Evolutionary conservation across 176 grass and related monocot genomes (phyloP), one percentile per base, ranked within the genome.

Genomic region (Eleusine indica): DNA sequence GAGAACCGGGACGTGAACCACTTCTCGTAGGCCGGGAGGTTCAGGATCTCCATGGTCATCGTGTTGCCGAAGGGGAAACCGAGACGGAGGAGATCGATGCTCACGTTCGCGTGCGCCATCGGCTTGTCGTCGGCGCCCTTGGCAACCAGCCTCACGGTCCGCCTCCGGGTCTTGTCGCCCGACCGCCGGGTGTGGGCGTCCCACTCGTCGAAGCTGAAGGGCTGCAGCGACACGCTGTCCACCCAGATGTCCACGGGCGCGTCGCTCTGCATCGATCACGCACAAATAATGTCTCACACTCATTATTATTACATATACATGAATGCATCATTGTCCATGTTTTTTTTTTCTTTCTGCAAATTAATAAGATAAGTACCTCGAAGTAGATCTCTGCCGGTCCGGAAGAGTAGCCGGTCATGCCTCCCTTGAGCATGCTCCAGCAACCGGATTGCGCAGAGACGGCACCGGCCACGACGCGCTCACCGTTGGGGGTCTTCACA

Each of bases 381-480:
- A 98, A 95, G 86, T 49, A 90, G 75, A 98, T 74, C 73, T 90
- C 80, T 28, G 68, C 89, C 43, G 46, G 49, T 0, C 93, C 96
- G 4, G 93, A 77, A 21, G 85, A 58, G 25, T 85, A 85, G 35
- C 86, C 30, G 19, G 96, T 98, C 52, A 93, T 82, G 3, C 96
- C 93, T 15, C 96, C 91, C 88, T 98, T 98, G 68, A 98, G 87
- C 93, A 98, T 95, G 75, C 80, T 87, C 93, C 91, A 98, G 53
- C 96, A 98, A 4, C 89, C 86, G 22, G 87, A 88, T 12, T 79
- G 77, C 7, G 81, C 93, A 3, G 49, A 16, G 30, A 80, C 41
- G 16, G 70, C 25, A 17, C 94, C 94, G 6, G 86, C 89, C 6
- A 51, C 6, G 74, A 90, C 9, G 79, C 71, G 83, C 10, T 64